These are phyloP conservation scores for Blastocystis hominis DNA, from an alignment of 352 stramenopile species.

Conservation along the genomic window DNA sequence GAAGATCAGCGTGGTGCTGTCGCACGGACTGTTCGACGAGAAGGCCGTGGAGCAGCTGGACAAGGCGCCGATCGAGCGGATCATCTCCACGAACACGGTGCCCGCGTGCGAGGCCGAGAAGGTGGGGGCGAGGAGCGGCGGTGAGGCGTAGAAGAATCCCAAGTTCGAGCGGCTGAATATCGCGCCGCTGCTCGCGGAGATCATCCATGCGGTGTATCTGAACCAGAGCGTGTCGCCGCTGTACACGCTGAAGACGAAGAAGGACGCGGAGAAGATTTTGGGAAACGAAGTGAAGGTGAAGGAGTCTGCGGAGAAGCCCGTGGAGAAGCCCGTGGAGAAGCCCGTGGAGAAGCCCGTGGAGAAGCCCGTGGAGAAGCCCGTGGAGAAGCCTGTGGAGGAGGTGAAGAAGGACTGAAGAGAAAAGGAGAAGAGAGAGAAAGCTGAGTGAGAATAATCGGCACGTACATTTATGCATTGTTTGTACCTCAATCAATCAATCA, in stretches of 20 bases:
- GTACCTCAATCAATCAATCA: no score
- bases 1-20: conserved; percentile 56
- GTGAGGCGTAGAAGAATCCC: conserved; percentile 40
- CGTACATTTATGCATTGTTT: neutral
- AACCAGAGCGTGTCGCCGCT: conserved; percentile 48
- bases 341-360: neutral
- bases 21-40: conserved; percentile 59
- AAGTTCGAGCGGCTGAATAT: conserved; percentile 57
- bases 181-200: conserved; percentile 38
- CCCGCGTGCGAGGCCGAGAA: conserved; percentile 24
- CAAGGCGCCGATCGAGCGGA: conserved; percentile 29
- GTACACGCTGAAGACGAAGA: conserved; percentile 6
- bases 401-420: no score
- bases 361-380: neutral
- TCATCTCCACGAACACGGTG: conserved; percentile 55
- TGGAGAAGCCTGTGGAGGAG: no score
- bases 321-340: neutral
- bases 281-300: neutral
- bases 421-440: no score
- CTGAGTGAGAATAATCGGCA: neutral
- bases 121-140: neutral
- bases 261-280: conserved; percentile 16
- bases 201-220: conserved; percentile 45
- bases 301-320: neutral
- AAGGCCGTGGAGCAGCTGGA: conserved; percentile 58